Evolutionary conservation across 805 yeast species (phyloP).

Genomic region (Candida sonorensis): DNA sequence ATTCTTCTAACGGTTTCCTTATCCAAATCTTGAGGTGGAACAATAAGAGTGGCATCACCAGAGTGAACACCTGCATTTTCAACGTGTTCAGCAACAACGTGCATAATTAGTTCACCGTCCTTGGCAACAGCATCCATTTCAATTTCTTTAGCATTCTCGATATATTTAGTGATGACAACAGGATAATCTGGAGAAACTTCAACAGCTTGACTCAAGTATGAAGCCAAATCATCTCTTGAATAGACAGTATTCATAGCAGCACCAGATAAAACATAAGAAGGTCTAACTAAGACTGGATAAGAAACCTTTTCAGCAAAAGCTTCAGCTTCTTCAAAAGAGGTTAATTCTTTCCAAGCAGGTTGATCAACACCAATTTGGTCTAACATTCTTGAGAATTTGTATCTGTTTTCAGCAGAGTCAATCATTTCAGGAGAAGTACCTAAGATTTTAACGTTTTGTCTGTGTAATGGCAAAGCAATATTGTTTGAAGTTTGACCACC

Average conservation of each 20-base stretch:
- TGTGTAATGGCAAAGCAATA: constrained; percentile 80
- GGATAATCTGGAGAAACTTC: constrained; percentile 95
- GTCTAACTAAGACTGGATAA: constrained; percentile 95
- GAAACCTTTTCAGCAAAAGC: constrained; percentile 79
- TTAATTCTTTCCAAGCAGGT: constrained; percentile 96
- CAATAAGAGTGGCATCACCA: constrained; percentile 93
- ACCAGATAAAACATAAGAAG: constrained; percentile 94
- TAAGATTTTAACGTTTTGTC: constrained; percentile 77
- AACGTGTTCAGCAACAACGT: constrained; percentile 95
- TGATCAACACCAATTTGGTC: constrained; percentile 93
- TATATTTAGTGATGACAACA: constrained; percentile 93
- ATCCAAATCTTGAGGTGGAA: constrained; percentile 83
- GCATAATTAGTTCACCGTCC: constrained; percentile 83
- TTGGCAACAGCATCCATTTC: constrained; percentile 96
- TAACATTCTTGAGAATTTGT: constrained; percentile 89
- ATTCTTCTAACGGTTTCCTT: constrained; percentile 62
- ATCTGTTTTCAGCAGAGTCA: constrained; percentile 97
- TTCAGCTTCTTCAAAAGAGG: constrained; percentile 80
- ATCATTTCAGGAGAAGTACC: constrained; percentile 95
- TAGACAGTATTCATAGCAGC: constrained; percentile 97
- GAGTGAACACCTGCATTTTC: constrained; percentile 99
- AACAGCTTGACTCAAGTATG: constrained; percentile 80
- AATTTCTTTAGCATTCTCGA: constrained; percentile 93
- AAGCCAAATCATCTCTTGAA: constrained; percentile 69
- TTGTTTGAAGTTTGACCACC: constrained; percentile 99